Evolutionary conservation across 2,329 filamentous ascomycete species (phyloP), one percentile per base, ranked within the genome.

Genomic region (Fusarium albosuccineum): DNA sequence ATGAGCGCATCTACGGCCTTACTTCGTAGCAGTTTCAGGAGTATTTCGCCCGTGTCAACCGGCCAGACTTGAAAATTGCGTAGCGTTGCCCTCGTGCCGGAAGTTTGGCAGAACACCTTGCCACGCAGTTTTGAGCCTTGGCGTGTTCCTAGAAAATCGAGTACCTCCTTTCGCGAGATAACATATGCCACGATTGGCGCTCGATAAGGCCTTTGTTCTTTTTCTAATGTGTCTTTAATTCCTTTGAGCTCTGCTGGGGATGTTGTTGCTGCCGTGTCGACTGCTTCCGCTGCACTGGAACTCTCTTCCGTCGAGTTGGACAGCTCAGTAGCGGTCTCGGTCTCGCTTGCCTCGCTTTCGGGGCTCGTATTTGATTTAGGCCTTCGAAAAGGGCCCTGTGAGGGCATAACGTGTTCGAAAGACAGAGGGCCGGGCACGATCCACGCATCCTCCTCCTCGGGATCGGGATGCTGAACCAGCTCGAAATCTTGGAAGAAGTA

Each of bases 401-500:
- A 58, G 34, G 71, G 56, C 50, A 76, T 63, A 48, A 71, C 57
- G n/a, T 57, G 51, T 8, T 73, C 64, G 42, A 79, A 75, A 3
- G 76, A 65, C 13, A 82, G 66, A 39, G 78, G 80, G 9, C 77
- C 79, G 0, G 89, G 89, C 14, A 88, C 79, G 74, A 84, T 86
- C 86, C 87, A 92, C 0, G 84, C 79, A 3, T 78, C 70, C 0
- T 74, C 73, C 0, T 76, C 87, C 9, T 82, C 77, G 1, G 89
- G 89, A 60, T 82, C 78, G 1, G 89, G 89, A 57, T 91, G 84
- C 1, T 78, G 73, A 11, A 88, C 78, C 2, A 88, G 71, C 29
- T 84, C 82, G 62, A 93, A 89, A 33, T 86, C 81, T 56, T 91
- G 86, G 5, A 92, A 79, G 73, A 93, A 91, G 70, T 85, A 88